Conservation (phyloP, 805 yeast genomes). For the Hanseniaspora valbyensis region DNA sequence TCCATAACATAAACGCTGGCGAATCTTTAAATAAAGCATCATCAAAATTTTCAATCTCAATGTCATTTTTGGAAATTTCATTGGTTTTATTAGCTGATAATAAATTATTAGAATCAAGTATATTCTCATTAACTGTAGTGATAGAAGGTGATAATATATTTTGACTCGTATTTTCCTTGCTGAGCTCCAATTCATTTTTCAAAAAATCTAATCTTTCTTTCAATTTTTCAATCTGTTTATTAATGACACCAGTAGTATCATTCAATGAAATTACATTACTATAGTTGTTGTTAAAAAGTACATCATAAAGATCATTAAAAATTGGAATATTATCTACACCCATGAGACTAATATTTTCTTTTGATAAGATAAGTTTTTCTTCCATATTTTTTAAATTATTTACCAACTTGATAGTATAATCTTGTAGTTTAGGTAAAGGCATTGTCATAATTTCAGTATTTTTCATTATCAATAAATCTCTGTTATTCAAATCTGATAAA, state of each 20-base stretch:
- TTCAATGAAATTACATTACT: constrained; percentile 20
- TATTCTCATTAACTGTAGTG: too few species aligned
- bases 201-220: constrained; percentile 24
- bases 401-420: not conserved
- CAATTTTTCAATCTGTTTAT: constrained; percentile 25
- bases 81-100: not conserved
- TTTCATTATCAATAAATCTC: not conserved
- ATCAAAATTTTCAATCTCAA: constrained; percentile 8
- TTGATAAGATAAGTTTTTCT: not conserved
- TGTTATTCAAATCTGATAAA: not conserved
- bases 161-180: too few species aligned
- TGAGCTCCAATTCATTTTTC: constrained; percentile 26
- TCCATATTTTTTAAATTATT: constrained; percentile 1
- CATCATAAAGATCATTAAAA: constrained; percentile 13
- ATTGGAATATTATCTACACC: not conserved
- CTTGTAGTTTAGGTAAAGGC: constrained; percentile 1
- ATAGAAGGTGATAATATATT: too few species aligned
- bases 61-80: not conserved
- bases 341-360: not conserved
- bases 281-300: constrained; percentile 7
- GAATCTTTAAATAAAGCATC: constrained; percentile 6
- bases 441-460: not conserved
- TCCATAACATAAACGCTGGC: constrained; percentile 4
- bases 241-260: constrained; percentile 22
- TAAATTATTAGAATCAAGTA: too few species aligned